A percentile compares a stretch with the other conserved stretches of the same genome.
Conservation (phyloP, 208 protist genomes). For the Trypanosoma grayi region DNA sequence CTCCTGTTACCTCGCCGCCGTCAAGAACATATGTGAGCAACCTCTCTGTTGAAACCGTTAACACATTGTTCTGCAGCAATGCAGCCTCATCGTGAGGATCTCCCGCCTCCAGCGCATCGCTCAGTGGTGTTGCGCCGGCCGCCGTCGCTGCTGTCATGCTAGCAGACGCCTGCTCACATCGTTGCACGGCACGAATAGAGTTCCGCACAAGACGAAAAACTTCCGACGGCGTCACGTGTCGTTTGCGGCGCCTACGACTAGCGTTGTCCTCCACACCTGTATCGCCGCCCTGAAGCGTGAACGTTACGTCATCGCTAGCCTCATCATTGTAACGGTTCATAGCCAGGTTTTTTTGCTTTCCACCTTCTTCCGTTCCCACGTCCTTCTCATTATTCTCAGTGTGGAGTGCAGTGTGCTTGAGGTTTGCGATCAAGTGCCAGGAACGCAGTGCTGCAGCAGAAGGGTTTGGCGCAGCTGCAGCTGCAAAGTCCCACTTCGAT, state of each 20-base stretch:
- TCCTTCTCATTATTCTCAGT: slow-evolving; percentile 8
- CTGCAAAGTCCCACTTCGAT: background rate
- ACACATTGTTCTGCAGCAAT: background rate
- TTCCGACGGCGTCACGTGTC: background rate
- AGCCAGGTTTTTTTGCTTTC: background rate
- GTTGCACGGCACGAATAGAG: slow-evolving; percentile 3
- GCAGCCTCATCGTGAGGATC: background rate
- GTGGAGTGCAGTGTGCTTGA: slow-evolving; percentile 18
- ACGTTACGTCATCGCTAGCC: background rate
- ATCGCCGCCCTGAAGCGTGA: background rate
- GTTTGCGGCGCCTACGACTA: background rate
- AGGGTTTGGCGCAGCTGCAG: background rate
- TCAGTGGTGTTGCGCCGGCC: no score
- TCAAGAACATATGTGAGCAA: slow-evolving; percentile 1
- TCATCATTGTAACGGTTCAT: background rate
- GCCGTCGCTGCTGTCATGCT: background rate
- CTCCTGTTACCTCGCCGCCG: background rate
- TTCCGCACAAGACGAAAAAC: slow-evolving; percentile 13
- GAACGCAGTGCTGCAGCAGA: background rate
- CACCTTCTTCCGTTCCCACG: background rate
- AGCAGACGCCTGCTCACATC: background rate
- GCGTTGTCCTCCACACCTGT: background rate
- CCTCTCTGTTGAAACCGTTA: background rate
- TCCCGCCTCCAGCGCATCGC: background rate
- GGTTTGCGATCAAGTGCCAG: slow-evolving; percentile 24